Evolutionary conservation across 2,329 filamentous ascomycete genomes (phyloP), one percentile per base, ranked within the genome.

Genomic region (Biscogniauxia marginata): DNA sequence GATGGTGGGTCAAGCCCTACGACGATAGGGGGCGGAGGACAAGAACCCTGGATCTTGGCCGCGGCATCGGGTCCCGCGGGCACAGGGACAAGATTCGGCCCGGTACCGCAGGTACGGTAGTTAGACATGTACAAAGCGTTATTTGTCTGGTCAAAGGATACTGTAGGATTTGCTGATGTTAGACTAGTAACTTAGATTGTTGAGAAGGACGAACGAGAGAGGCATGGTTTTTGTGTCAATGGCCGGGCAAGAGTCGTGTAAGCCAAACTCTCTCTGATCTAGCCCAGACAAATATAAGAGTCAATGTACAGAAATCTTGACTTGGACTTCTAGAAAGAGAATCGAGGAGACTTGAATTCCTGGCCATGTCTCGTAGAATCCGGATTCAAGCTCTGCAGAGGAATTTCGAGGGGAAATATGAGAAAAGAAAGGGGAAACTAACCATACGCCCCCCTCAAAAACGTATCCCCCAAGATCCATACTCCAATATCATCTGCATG

Each of bases 401-500:
- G n/a, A n/a, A n/a, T n/a, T n/a, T n/a, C n/a, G n/a, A n/a, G n/a
- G n/a, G n/a, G n/a, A n/a, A n/a, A n/a, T n/a, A n/a, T n/a, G n/a
- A n/a, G 7, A 48, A 46, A 7, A 16, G 20, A 13, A 46, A 30
- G 20, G 43, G 21, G 3, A 39, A 43, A 63, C 67, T 63, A 25
- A 70, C 67, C 65, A 56, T 71, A 71, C 34, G 68, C 66, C 1
- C 65, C 69, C 34, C 69, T 59, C 39, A 71, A 45, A 49, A 71
- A 71, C 1, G 68, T 69, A 53, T 71, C 68, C 7, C 69, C 69
- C 25, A 71, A 54, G 19, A 71, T 70, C 62, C 64, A 68, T 16
- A 67, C 58, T 0, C 58, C 63, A 5, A 68, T 49, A 51, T 65
- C 54, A 2, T 48, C n/a, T 16, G 50, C 63, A 21, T 62, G 61